Base-by-base conservation (phyloP, 306 rosid species). In the Quillaja saponaria region DNA sequence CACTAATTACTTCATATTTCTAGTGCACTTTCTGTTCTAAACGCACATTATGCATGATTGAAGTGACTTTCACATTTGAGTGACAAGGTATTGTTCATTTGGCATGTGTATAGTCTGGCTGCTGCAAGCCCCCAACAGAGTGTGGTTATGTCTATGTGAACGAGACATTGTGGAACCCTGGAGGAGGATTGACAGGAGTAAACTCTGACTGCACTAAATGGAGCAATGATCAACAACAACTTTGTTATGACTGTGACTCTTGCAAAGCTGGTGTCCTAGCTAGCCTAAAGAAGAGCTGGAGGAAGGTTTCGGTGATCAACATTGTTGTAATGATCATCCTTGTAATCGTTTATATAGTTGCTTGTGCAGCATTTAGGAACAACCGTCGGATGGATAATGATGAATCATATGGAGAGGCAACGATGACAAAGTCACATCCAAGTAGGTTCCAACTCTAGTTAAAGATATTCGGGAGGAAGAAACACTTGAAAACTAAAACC, bases 201-300 rank as follows among this genome's bases (percentile, higher is more conserved):
- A 63, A 59, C 39, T 16, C 73, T 0, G 97, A 94, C 49, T 94
- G 99, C 78, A 49, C 53, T 0, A 68, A 19, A 41, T 94, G 99
- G 99, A 89, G 47, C 78, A 89, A 94, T 53, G 91, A 83, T 50
- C 99, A 89, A 60, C 17, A 14, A 5, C 78, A 12, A 12, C 91
- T 94, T 1, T 94, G 99, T 66, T 94, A 86, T 67, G 48, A 38
- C 1, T 94, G 99, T 33, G 72, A 83, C 71, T 89, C 99, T 10
- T 94, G 99, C 79, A 87, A 75, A 59, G 99, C 99, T 12, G 97
- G 91, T 35, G 91, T 89, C 6, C 76, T 94, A n/a, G 97, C 86
- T 13, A 94, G 82, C 80, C 63, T 94, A 51, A 87, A 64, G 82
- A 81, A 81, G 69, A 94, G 97, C 68, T 94, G 99, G 99, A 78